phyloP scores from a whole-genome alignment of 768 basidiomycete species.

The Mycena kentingensis region DNA sequence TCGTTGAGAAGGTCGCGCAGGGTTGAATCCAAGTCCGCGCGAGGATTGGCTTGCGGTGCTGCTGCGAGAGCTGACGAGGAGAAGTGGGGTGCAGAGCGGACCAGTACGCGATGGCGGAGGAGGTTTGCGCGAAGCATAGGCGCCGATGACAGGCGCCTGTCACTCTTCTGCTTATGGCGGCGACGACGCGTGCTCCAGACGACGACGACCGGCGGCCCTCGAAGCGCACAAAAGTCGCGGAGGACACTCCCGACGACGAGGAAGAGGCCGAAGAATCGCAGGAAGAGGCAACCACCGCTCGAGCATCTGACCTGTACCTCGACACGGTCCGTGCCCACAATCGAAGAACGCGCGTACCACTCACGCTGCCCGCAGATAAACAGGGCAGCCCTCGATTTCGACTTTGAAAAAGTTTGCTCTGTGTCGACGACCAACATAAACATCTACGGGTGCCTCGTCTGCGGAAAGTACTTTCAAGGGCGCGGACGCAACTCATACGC shows the following conservation, averaged over 20 bases:
- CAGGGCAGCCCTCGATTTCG: conserved; percentile 89
- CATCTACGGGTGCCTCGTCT: conserved; percentile 95
- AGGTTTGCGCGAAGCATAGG: background rate
- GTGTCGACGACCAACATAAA: conserved; percentile 96
- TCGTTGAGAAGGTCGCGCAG: conserved; percentile 63
- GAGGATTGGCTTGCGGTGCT: conserved; percentile 52
- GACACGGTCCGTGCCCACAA: conserved; percentile 81
- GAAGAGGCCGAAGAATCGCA: conserved; percentile 32
- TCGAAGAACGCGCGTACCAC: too few species aligned
- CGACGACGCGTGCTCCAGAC: conserved; percentile 14
- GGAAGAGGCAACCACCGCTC: conserved; percentile 32
- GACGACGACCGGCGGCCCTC: conserved; percentile 34
- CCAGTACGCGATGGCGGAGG: conserved; percentile 4
- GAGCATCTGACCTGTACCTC: conserved; percentile 86
- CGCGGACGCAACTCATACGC: conserved; percentile 92
- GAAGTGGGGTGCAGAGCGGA: conserved; percentile 13
- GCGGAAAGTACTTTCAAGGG: conserved; percentile 99
- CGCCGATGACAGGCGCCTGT: background rate
- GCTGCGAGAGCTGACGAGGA: background rate
- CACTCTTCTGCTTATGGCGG: conserved; percentile 7
- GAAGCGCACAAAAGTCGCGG: conserved; percentile 34
- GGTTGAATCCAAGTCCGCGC: conserved; percentile 66
- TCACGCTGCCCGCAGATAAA: conserved; percentile 65
- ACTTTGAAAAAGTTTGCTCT: conserved; percentile 99
- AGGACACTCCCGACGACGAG: conserved; percentile 18